These are phyloP conservation scores for Aspergillus hancockii DNA, from an alignment of 495 filamentous ascomycete genomes.

Conservation along the genomic window DNA sequence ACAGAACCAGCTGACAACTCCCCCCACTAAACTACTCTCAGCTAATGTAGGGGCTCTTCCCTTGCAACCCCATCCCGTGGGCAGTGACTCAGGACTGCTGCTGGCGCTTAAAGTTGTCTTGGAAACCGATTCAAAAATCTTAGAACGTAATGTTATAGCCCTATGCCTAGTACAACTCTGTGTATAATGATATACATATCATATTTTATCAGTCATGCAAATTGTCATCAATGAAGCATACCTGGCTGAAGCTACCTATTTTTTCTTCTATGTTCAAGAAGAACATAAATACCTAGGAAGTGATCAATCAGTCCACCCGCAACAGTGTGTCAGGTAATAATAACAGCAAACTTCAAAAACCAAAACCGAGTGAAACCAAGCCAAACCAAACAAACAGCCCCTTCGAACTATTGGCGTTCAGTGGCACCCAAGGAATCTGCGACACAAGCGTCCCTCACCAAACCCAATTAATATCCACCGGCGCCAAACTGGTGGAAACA, in stretches of 20 bases:
- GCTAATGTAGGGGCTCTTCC: slow-evolving; percentile 17
- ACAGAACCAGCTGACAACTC: slow-evolving; percentile 2
- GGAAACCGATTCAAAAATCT: not conserved
- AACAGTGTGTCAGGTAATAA: not conserved
- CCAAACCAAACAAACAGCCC: slow-evolving; percentile 6
- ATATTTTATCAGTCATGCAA: not conserved
- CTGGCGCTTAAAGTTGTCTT: not conserved
- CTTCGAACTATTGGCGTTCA: slow-evolving; percentile 6
- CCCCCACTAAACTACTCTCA: slow-evolving; percentile 1
- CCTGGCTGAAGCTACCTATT: too few species aligned
- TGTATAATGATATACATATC: too few species aligned
- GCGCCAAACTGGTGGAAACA: slow-evolving; percentile 26
- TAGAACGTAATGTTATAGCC: not conserved
- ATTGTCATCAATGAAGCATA: too few species aligned
- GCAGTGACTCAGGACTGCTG: not conserved
- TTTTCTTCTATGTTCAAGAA: too few species aligned
- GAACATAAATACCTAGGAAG: too few species aligned
- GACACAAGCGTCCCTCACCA: slow-evolving; percentile 21
- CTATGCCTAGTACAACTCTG: not conserved
- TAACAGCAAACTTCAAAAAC: not conserved
- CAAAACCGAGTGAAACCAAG: slow-evolving; percentile 1
- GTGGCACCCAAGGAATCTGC: slow-evolving; percentile 16
- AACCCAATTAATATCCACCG: slow-evolving; percentile 15
- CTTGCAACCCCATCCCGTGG: slow-evolving; percentile 5
- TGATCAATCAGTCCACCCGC: too few species aligned